Base-by-base conservation (phyloP, 2,329 filamentous ascomycete species). In the Fusarium xylarioides region DNA sequence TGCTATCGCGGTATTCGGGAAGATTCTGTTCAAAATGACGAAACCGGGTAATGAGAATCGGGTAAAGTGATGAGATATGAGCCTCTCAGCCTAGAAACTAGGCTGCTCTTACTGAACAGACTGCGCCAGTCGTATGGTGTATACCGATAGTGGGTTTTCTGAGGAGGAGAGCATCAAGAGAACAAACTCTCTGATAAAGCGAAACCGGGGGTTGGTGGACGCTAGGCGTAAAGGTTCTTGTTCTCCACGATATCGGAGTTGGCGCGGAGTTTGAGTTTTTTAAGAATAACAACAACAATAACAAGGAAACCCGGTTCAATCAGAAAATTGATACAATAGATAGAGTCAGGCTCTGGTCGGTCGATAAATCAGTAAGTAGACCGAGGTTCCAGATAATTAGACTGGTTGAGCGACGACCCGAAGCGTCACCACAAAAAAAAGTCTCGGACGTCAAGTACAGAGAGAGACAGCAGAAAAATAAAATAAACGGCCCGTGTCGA, bases 341-440 rank as follows among this genome's bases (percentile, higher is more conserved):
- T 19, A 35, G 44, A 37, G 21, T 19, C 32, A 34, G 35, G 34
- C 53, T 55, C 35, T 56, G 32, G 43, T 47, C 21, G 16, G 54
- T 34, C 40, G 23, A 34, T 47, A 14, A 19, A 26, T 15, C 35
- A 40, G 50, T n/a, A 26, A n/a, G 35, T 18, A 26, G 34, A 16
- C 40, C 37, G 54, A 57, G 38, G 28, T 61, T 46, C 38, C 49
- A 52, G 37, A 46, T 54, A 47, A 35, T 55, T 43, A 69, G 40
- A 53, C 35, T 57, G 53, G 53, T 59, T 56, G 50, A 59, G 68
- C 75, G 74, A 77, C 75, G 74, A 73, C 73, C 75, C 75, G 74
- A 67, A 67, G 53, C 63, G 63, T 57, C 63, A 40, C 64, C 53
- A 50, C 44, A 32, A 59, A 47, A 35, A 63, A 63, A 53, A 28